phyloP scores from a whole-genome alignment of 1,284 basidiomycete species.

The Moniliella sp. region DNA sequence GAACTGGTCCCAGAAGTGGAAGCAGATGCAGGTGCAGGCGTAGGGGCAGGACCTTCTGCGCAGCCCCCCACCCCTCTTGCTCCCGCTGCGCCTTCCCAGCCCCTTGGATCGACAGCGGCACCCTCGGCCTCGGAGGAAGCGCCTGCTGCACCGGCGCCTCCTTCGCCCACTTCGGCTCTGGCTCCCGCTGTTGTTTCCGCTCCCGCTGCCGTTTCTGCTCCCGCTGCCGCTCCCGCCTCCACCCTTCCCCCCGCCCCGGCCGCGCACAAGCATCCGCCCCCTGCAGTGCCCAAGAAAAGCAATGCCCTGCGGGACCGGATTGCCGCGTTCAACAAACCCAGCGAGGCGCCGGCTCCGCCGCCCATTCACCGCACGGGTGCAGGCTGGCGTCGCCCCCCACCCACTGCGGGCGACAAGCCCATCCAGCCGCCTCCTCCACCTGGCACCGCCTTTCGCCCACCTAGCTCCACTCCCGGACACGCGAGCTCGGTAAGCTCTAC shows the following conservation, averaged over 20 bases:
- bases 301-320: conserved; percentile 25
- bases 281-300: conserved; percentile 4
- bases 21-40: too few relatives aligned
- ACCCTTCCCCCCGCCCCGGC: background rate
- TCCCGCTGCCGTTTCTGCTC: conserved; percentile 2
- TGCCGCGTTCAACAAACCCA: conserved; percentile 29
- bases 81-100: too few relatives aligned
- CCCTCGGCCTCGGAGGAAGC: conserved; percentile 4
- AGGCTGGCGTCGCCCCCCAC: conserved; percentile 21
- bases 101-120: too few relatives aligned
- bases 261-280: conserved; percentile 9
- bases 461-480: background rate
- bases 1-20: too few relatives aligned
- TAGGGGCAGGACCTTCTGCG: too few relatives aligned
- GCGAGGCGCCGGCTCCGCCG: conserved; percentile 12
- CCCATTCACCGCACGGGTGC: conserved; percentile 20
- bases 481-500: background rate
- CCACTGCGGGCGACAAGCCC: conserved; percentile 12
- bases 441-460: background rate
- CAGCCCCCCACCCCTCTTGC: too few relatives aligned
- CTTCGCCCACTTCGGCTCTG: conserved; percentile 4
- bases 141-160: conserved; percentile 3
- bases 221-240: background rate
- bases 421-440: background rate
- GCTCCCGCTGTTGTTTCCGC: conserved; percentile 2